phyloP scores from a whole-genome alignment of 2,329 filamentous ascomycete genomes.

The Botrytis pseudocinerea region DNA sequence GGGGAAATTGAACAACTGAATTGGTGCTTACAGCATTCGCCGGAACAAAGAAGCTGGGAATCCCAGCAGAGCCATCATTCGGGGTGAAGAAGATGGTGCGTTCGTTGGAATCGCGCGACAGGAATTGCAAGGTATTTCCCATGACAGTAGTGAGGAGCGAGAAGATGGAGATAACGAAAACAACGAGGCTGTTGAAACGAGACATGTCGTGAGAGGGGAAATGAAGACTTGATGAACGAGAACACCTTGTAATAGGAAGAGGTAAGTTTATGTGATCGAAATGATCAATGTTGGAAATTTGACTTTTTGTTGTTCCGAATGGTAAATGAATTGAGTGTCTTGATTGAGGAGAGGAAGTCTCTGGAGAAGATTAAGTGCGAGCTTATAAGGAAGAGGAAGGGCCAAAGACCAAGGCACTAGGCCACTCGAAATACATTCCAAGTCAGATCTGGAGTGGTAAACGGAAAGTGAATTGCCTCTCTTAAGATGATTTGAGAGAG shows the following conservation, averaged over 20 bases:
- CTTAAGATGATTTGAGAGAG: neutral
- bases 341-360: neutral
- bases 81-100: neutral
- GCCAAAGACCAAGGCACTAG: neutral
- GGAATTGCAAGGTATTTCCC: neutral
- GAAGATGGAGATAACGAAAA: neutral
- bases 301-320: neutral
- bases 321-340: neutral
- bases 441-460: neutral
- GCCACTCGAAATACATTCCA: neutral
- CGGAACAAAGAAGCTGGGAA: neutral
- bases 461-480: neutral
- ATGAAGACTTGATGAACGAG: neutral
- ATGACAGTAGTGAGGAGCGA: neutral
- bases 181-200: neutral
- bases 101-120: neutral
- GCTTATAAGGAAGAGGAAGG: no score
- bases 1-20: neutral
- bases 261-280: neutral
- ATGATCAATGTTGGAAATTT: neutral
- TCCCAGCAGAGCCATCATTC: neutral
- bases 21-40: rapidly evolving
- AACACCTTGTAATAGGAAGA: neutral
- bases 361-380: neutral
- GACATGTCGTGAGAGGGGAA: neutral